Evolutionary conservation across 306 rosid genomes (phyloP).

Genomic region (Vicia sativa): DNA sequence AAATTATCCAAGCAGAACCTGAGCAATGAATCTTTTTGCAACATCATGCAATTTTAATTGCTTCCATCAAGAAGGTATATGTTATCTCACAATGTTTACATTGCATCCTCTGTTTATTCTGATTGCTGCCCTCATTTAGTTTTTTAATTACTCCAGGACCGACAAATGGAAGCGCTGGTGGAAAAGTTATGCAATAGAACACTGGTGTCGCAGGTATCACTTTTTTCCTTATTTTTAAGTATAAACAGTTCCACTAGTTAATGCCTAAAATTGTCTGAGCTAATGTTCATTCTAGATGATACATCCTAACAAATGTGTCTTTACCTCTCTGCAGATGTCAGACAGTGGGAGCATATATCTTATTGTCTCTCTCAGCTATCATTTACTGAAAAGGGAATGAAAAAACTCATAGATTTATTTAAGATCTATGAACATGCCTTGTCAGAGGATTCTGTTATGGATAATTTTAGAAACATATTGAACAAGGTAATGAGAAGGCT

Average conservation of each 20-base stretch:
- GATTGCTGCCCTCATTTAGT: conserved; percentile 29
- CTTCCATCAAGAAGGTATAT: conserved; percentile 89
- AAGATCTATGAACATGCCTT: conserved; percentile 80
- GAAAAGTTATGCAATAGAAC: conserved; percentile 93
- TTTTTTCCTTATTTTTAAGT: background rate
- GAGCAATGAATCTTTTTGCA: conserved; percentile 76
- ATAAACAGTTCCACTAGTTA: background rate
- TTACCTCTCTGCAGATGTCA: conserved; percentile 56
- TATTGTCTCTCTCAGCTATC: conserved; percentile 96
- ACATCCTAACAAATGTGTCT: conserved; percentile 1
- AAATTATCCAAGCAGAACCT: conserved; percentile 78
- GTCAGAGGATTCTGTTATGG: conserved; percentile 83
- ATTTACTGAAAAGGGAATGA: conserved; percentile 92
- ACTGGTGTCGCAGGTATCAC: conserved; percentile 82
- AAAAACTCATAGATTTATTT: conserved; percentile 81
- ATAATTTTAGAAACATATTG: conserved; percentile 73
- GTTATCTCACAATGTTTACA: conserved; percentile 16
- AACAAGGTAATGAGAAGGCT: conserved; percentile 63
- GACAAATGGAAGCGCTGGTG: conserved; percentile 95
- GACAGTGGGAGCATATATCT: conserved; percentile 85
- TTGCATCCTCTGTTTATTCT: conserved; percentile 24
- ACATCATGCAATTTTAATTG: conserved; percentile 94
- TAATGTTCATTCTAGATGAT: background rate
- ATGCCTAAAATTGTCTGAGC: conserved; percentile 19
- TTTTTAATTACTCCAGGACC: conserved; percentile 64